Conservation (phyloP, 768 basidiomycete species). For the Suillus placidus region DNA sequence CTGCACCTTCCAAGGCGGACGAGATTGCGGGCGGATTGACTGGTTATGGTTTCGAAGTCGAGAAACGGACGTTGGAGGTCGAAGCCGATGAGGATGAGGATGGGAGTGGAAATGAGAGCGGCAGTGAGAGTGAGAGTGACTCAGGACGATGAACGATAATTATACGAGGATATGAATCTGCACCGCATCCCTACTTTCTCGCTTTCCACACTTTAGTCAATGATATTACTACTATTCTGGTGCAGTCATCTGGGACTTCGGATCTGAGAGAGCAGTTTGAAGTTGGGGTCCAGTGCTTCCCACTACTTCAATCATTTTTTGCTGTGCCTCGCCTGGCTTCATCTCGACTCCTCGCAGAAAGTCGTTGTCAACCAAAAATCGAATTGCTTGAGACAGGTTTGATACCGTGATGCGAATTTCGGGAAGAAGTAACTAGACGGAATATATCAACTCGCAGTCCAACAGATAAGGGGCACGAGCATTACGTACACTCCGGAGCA, state of each 20-base stretch:
- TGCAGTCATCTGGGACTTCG: background rate
- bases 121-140: slow-evolving; percentile 32
- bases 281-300: slow-evolving; percentile 21
- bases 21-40: slow-evolving; percentile 67
- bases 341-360: slow-evolving; percentile 82
- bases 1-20: slow-evolving; percentile 78
- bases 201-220: background rate
- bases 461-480: background rate
- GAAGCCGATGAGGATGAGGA: slow-evolving; percentile 60
- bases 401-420: slow-evolving; percentile 89
- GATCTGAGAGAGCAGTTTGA: slow-evolving; percentile 11
- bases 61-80: slow-evolving; percentile 66
- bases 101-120: slow-evolving; percentile 32
- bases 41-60: slow-evolving; percentile 76
- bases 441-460: slow-evolving; percentile 3
- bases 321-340: slow-evolving; percentile 73
- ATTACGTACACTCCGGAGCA: slow-evolving; percentile 74
- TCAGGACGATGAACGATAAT: background rate
- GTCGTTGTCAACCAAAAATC: slow-evolving; percentile 88
- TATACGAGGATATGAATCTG: background rate
- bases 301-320: slow-evolving; percentile 65
- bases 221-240: background rate
- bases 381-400: slow-evolving; percentile 90
- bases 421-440: slow-evolving; percentile 68
- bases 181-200: slow-evolving; percentile 7